Conservation (phyloP, 768 basidiomycete species). For the Lentinula aciculospora region DNA sequence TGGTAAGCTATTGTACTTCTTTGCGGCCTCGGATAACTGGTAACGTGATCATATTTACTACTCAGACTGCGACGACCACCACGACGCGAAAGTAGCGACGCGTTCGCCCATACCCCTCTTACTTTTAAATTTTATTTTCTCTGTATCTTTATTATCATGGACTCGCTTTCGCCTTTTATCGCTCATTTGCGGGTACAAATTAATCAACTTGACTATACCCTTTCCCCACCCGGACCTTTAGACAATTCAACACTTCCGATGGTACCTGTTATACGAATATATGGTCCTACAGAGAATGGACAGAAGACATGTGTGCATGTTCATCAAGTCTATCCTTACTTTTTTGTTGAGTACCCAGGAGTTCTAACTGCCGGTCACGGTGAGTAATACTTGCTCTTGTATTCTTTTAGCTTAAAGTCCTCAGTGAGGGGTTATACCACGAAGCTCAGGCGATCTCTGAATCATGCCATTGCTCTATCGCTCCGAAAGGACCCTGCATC, state of each 20-base stretch:
- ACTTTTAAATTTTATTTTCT: not conserved
- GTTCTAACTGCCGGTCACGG: constrained; percentile 59
- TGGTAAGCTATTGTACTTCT: no score
- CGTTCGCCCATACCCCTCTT: not conserved
- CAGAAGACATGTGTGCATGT: constrained; percentile 82
- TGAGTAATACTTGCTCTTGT: constrained; percentile 20
- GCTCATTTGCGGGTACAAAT: constrained; percentile 36
- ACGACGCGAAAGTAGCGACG: not conserved
- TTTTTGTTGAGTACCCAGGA: constrained; percentile 79
- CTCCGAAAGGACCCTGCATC: constrained; percentile 67
- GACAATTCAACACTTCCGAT: constrained; percentile 55
- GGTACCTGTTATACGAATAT: constrained; percentile 83
- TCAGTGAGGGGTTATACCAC: constrained; percentile 70
- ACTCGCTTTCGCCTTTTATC: constrained; percentile 11
- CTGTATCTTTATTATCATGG: constrained; percentile 2
- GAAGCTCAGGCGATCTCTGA: constrained; percentile 68
- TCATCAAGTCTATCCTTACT: constrained; percentile 93
- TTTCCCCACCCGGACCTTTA: constrained; percentile 52
- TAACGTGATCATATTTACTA: constrained; percentile 2
- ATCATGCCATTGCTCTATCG: constrained; percentile 79
- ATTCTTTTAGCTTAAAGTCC: not conserved
- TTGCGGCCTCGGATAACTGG: no score
- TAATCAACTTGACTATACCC: constrained; percentile 59
- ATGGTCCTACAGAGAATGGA: constrained; percentile 73
- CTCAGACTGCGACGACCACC: not conserved